phyloP scores from a whole-genome alignment of 192 early-diverging fungal genomes.

The Radiomyces spectabilis region DNA sequence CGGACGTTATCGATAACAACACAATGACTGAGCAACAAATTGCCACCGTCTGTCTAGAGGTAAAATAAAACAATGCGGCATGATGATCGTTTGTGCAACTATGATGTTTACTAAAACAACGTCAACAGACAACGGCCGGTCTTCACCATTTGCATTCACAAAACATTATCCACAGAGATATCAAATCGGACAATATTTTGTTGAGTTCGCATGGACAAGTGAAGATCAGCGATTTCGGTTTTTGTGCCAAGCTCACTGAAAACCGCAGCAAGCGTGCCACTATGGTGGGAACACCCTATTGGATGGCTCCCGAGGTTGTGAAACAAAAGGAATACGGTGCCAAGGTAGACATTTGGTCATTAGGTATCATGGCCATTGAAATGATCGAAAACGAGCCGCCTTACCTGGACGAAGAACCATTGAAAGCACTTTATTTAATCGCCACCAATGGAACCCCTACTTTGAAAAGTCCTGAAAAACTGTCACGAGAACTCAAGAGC shows the following conservation, averaged over 20 bases:
- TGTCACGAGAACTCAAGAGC: slow-evolving; percentile 71
- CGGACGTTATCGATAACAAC: slow-evolving; percentile 95
- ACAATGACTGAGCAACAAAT: slow-evolving; percentile 88
- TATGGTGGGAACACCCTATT: slow-evolving; percentile 85
- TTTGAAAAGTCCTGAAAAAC: slow-evolving; percentile 74
- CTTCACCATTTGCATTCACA: slow-evolving; percentile 72
- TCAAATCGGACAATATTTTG: slow-evolving; percentile 85
- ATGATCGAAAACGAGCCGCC: slow-evolving; percentile 96
- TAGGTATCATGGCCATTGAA: slow-evolving; percentile 95
- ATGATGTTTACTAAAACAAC: not conserved
- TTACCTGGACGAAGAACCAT: slow-evolving; percentile 89
- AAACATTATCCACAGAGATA: slow-evolving; percentile 87
- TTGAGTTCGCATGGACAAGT: slow-evolving; percentile 71
- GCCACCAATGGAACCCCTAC: slow-evolving; percentile 95
- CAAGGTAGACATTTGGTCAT: slow-evolving; percentile 86
- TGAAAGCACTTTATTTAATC: slow-evolving; percentile 89
- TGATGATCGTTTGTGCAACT: not conserved
- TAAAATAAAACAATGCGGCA: slow-evolving; percentile 18
- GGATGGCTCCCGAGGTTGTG: slow-evolving; percentile 81
- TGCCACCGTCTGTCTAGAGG: slow-evolving; percentile 86
- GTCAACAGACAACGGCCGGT: slow-evolving; percentile 61
- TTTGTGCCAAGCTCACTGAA: slow-evolving; percentile 85
- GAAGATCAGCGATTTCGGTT: slow-evolving; percentile 91
- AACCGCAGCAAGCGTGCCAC: slow-evolving; percentile 77
- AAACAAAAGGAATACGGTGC: slow-evolving; percentile 70